phyloP scores from a whole-genome alignment of 2,329 filamentous ascomycete genomes.

The Fusarium phyllophilum region DNA sequence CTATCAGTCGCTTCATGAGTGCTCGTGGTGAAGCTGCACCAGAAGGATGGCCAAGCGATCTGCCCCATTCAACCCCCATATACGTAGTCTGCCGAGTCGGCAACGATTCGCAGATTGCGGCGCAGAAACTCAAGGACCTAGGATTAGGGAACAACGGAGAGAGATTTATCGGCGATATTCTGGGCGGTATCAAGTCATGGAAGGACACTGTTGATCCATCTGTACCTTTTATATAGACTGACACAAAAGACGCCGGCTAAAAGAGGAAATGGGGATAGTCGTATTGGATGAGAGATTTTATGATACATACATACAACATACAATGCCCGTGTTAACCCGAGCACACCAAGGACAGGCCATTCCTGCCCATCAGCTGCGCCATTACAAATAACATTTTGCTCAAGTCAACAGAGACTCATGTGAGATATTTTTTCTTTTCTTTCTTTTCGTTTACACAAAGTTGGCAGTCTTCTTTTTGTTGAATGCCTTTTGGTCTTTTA shows the following conservation, averaged over 20 bases:
- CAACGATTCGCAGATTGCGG: constrained; percentile 80
- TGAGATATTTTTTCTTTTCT: background rate
- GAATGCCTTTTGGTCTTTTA: constrained; percentile 97
- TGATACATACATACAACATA: constrained; percentile 46
- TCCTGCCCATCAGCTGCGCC: constrained; percentile 36
- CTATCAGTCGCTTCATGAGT: constrained; percentile 64
- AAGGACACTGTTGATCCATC: constrained; percentile 71
- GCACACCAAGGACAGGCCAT: constrained; percentile 26
- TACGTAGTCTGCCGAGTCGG: constrained; percentile 79
- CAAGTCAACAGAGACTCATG: constrained; percentile 9
- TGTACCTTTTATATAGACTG: constrained; percentile 61
- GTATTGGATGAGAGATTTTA: constrained; percentile 43
- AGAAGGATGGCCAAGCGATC: constrained; percentile 53
- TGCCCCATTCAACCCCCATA: constrained; percentile 63
- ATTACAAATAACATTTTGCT: constrained; percentile 35
- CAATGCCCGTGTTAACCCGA: constrained; percentile 37
- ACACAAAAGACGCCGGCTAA: constrained; percentile 2
- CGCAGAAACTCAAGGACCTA: constrained; percentile 71
- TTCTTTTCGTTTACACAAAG: constrained; percentile 60
- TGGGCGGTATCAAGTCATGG: constrained; percentile 79
- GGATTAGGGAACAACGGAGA: constrained; percentile 62
- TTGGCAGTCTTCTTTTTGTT: constrained; percentile 89
- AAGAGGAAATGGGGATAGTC: constrained; percentile 29
- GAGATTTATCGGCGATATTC: constrained; percentile 75
- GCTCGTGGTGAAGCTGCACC: constrained; percentile 50